Conservation (phyloP, 192 early-diverging fungal species). For the Allomyces arbusculus region DNA sequence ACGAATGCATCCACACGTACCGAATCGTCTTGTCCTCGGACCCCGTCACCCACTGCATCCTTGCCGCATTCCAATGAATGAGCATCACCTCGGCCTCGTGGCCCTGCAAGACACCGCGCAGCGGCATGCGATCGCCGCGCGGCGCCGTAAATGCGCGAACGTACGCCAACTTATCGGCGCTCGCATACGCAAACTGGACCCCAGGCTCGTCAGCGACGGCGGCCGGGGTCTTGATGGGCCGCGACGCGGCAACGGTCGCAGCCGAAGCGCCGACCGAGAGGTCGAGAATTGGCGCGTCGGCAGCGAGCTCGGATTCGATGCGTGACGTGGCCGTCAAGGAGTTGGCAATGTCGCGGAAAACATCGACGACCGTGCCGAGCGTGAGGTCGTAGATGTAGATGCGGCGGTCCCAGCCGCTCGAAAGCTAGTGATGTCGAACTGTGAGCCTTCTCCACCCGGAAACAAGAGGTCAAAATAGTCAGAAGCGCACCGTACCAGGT, state of each 20-base stretch:
- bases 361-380: slow-evolving; percentile 15
- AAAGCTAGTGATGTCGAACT: slow-evolving; percentile 7
- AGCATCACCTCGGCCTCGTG: slow-evolving; percentile 40
- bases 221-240: not conserved
- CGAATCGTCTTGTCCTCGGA: slow-evolving; percentile 37
- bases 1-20: not conserved
- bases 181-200: slow-evolving; percentile 30
- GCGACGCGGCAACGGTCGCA: no score
- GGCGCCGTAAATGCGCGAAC: slow-evolving; percentile 22
- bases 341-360: slow-evolving; percentile 18
- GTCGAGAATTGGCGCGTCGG: slow-evolving; percentile 33
- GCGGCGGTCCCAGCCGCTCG: slow-evolving; percentile 32
- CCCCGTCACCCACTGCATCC: slow-evolving; percentile 32
- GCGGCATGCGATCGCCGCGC: slow-evolving; percentile 26
- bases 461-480: no score
- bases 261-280: slow-evolving; percentile 10
- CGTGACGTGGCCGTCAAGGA: no score
- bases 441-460: not conserved
- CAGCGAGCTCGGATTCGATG: slow-evolving; percentile 19
- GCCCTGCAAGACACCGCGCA: slow-evolving; percentile 28
- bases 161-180: slow-evolving; percentile 29
- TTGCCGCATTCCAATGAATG: slow-evolving; percentile 24
- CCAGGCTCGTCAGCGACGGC: not conserved
- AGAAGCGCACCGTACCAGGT: slow-evolving; percentile 14
- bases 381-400: slow-evolving; percentile 29